Conservation (phyloP, 208 protist species). For the Angomonas deanei region DNA sequence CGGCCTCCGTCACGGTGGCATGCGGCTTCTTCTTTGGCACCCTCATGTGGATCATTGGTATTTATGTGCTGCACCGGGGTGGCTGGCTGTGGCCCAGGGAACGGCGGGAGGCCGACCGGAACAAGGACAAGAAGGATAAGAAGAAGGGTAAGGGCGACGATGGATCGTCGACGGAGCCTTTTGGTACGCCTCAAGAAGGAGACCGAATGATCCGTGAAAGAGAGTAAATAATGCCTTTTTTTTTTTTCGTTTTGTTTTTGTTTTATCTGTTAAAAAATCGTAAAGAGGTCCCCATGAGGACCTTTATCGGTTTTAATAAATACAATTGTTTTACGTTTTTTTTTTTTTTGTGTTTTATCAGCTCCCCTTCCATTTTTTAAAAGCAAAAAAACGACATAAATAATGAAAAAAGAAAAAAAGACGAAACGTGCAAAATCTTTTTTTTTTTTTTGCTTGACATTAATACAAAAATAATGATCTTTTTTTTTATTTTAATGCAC, state of each 20-base stretch:
- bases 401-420: no score
- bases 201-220: no score
- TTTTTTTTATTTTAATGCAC: not conserved
- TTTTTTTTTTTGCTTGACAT: not conserved
- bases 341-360: slow-evolving; percentile 2
- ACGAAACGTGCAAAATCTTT: no score
- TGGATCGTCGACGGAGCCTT: no score
- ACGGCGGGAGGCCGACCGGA: not conserved
- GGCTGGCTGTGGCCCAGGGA: slow-evolving; percentile 31
- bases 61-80: slow-evolving; percentile 70
- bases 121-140: not conserved
- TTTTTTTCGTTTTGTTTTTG: not conserved
- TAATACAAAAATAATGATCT: not conserved
- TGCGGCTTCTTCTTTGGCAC: slow-evolving; percentile 68
- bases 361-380: slow-evolving; percentile 2
- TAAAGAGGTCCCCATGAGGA: no score
- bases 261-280: not conserved
- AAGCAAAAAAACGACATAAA: not conserved
- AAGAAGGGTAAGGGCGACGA: no score
- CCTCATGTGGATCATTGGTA: slow-evolving; percentile 63
- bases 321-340: not conserved
- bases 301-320: not conserved
- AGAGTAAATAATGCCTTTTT: not conserved
- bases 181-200: no score
- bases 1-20: slow-evolving; percentile 41